Percentiles rank a stretch among this genome's conserved stretches.
Conservation (phyloP, 345 rosid genomes). For the Pistacia atlantica region DNA sequence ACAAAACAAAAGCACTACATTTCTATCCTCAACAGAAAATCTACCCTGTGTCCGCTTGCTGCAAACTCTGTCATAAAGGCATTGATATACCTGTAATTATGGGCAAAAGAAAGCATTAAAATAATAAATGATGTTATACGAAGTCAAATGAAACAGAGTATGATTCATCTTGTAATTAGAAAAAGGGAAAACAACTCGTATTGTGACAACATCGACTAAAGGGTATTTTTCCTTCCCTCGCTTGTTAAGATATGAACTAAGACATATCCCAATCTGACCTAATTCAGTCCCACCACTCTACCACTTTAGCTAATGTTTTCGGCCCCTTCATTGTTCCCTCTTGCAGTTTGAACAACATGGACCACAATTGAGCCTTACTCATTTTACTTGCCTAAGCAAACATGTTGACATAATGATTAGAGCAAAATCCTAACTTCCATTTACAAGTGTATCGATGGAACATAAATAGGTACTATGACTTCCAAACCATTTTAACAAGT, state of each 20-base stretch:
- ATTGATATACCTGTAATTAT: constrained; percentile 45
- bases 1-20: neutral
- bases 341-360: neutral
- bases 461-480: no score
- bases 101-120: neutral
- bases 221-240: neutral
- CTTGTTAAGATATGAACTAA: neutral
- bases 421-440: neutral
- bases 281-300: neutral
- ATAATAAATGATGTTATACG: no score
- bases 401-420: neutral
- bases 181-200: neutral
- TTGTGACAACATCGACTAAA: neutral
- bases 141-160: neutral
- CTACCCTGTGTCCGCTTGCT: constrained; percentile 9
- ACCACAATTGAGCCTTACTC: neutral
- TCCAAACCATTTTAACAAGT: no score
- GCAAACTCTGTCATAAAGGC: constrained; percentile 42
- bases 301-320: no score
- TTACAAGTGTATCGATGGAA: no score
- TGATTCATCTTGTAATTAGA: neutral
- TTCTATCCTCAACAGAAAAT: constrained; percentile 8
- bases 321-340: neutral
- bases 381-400: neutral
- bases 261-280: neutral